These are phyloP conservation scores for Blastobotrys ciferrii DNA, from an alignment of 1,139 yeast genomes.

Conservation along the genomic window DNA sequence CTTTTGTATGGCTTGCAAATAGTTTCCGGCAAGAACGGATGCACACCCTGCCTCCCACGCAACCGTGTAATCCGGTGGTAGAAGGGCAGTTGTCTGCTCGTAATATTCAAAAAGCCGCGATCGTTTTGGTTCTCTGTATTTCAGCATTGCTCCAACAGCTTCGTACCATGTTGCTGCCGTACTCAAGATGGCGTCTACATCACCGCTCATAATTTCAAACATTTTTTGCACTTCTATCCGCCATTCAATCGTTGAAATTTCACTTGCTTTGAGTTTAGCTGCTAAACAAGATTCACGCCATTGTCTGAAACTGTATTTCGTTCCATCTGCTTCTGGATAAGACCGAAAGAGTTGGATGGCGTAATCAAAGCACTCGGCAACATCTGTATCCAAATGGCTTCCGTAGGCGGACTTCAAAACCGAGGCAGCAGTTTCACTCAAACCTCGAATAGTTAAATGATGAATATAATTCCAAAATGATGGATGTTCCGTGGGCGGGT, in stretches of 20 bases:
- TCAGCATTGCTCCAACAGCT: constrained; percentile 56
- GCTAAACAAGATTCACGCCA: constrained; percentile 28
- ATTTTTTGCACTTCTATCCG: constrained; percentile 21
- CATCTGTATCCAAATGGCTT: constrained; percentile 18
- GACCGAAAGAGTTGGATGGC: constrained; percentile 24
- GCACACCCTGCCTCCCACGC: constrained; percentile 63
- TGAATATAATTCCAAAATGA: constrained; percentile 65
- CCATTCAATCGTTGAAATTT: constrained; percentile 18
- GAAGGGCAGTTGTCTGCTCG: constrained; percentile 34
- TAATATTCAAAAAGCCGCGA: constrained; percentile 47
- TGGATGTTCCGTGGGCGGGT: constrained; percentile 52
- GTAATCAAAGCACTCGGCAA: constrained; percentile 20
- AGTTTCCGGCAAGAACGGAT: constrained; percentile 57
- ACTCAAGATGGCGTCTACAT: constrained; percentile 49
- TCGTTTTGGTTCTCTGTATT: constrained; percentile 59
- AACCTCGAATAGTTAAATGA: constrained; percentile 61
- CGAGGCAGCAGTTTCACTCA: constrained; percentile 49
- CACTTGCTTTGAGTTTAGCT: constrained; percentile 17
- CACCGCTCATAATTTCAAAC: constrained; percentile 45
- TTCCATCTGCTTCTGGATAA: constrained; percentile 20
- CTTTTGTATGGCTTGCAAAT: constrained; percentile 57
- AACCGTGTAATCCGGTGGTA: constrained; percentile 41
- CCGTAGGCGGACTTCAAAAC: constrained; percentile 19
- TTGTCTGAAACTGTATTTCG: constrained; percentile 23
- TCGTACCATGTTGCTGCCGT: constrained; percentile 69